Conservation (phyloP, 352 stramenopile genomes). For the Pythium coloratum region DNA sequence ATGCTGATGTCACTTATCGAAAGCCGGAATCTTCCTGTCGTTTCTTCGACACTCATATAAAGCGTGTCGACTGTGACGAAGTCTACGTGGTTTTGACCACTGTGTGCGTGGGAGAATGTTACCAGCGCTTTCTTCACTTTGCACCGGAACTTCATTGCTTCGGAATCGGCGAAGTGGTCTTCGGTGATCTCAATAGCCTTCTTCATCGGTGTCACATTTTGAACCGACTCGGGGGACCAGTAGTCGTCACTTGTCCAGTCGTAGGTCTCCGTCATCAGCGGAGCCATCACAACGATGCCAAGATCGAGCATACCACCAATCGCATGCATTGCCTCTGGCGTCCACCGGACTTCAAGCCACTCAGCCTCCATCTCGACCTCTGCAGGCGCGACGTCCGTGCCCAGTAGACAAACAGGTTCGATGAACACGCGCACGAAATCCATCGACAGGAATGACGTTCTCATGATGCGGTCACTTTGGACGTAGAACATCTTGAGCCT, state of each 20-base stretch:
- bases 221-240: slow-evolving; percentile 13
- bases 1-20: slow-evolving; percentile 48
- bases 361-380: slow-evolving; percentile 77
- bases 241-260: slow-evolving; percentile 28
- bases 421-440: slow-evolving; percentile 71
- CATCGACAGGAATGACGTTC: slow-evolving; percentile 53
- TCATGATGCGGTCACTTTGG: slow-evolving; percentile 20
- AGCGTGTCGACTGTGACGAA: slow-evolving; percentile 63
- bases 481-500: slow-evolving; percentile 52
- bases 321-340: slow-evolving; percentile 54
- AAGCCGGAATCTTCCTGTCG: slow-evolving; percentile 52
- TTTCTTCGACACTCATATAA: slow-evolving; percentile 61
- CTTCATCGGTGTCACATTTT: slow-evolving; percentile 38
- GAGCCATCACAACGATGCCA: slow-evolving; percentile 39
- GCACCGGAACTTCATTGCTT: slow-evolving; percentile 62
- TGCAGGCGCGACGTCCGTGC: slow-evolving; percentile 35
- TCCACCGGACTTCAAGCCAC: slow-evolving; percentile 76
- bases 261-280: slow-evolving; percentile 31
- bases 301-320: slow-evolving; percentile 66
- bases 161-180: slow-evolving; percentile 36
- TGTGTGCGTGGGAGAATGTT: slow-evolving; percentile 44
- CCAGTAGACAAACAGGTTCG: slow-evolving; percentile 41
- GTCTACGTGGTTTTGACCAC: slow-evolving; percentile 37
- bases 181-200: slow-evolving; percentile 33
- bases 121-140: slow-evolving; percentile 57